Conservation (phyloP, 495 filamentous ascomycete species). For the Penicillium subrubescens region DNA sequence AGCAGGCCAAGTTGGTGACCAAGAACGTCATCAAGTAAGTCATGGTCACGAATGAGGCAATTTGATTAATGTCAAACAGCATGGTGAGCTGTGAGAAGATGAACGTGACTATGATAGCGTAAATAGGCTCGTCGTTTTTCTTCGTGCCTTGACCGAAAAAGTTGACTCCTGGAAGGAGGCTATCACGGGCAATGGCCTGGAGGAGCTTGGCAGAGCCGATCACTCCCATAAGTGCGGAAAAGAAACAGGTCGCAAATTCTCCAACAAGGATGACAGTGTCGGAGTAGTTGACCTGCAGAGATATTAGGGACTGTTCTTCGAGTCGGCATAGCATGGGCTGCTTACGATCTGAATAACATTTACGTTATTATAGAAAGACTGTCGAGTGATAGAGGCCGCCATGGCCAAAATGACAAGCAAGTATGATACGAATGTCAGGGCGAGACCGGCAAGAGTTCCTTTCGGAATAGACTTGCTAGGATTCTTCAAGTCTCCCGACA, state of each 20-base stretch:
- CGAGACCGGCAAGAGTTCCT: conserved; percentile 76
- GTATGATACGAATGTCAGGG: conserved; percentile 76
- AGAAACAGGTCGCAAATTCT: conserved; percentile 80
- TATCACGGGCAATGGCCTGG: conserved; percentile 81
- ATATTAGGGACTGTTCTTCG: conserved; percentile 12
- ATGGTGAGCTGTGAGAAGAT: conserved; percentile 77
- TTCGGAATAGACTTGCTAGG: conserved; percentile 84
- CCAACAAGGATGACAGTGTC: conserved; percentile 73
- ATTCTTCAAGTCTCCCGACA: conserved; percentile 84
- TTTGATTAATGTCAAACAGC: conserved; percentile 83
- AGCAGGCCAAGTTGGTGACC: conserved; percentile 80
- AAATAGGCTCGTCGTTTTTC: conserved; percentile 72
- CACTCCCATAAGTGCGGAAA: conserved; percentile 84
- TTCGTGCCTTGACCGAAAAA: conserved; percentile 77
- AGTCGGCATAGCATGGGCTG: neutral
- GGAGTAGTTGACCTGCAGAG: conserved; percentile 64
- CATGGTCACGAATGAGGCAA: conserved; percentile 87
- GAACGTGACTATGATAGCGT: conserved; percentile 78
- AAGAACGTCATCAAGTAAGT: conserved; percentile 72
- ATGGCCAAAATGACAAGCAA: conserved; percentile 76
- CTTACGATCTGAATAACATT: conserved; percentile 77
- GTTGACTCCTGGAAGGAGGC: conserved; percentile 73
- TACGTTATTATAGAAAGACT: conserved; percentile 71
- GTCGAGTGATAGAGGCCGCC: conserved; percentile 74
- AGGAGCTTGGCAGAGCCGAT: conserved; percentile 87